These are phyloP conservation scores for Ceratobasidium sp. DNA, from an alignment of 1,284 basidiomycete species.

Conservation along the genomic window DNA sequence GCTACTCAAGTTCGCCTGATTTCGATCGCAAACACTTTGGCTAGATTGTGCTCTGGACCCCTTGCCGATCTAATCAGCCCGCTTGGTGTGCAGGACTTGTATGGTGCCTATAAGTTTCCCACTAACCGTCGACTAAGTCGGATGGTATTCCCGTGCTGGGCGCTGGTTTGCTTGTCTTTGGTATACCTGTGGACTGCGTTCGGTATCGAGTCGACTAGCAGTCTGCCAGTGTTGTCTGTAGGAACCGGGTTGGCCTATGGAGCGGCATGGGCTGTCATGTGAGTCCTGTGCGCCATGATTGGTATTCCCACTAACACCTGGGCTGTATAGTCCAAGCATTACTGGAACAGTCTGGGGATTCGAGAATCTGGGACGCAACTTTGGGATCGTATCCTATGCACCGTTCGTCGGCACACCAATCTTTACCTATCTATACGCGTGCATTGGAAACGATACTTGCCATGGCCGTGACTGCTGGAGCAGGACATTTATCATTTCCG, in stretches of 20 bases:
- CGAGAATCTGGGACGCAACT: slow-evolving; percentile 72
- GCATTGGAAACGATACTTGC: slow-evolving; percentile 58
- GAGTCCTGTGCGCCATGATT: slow-evolving; percentile 48
- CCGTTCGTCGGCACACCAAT: slow-evolving; percentile 73
- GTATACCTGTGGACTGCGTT: slow-evolving; percentile 63
- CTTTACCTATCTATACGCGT: slow-evolving; percentile 78
- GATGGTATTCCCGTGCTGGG: slow-evolving; percentile 61
- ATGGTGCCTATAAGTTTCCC: slow-evolving; percentile 51
- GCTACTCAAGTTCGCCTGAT: slow-evolving; percentile 71
- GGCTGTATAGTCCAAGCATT: slow-evolving; percentile 63
- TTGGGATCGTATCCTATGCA: slow-evolving; percentile 72
- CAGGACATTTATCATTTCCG: slow-evolving; percentile 64
- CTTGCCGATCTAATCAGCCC: slow-evolving; percentile 71
- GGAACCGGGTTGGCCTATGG: slow-evolving; percentile 73
- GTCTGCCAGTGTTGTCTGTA: slow-evolving; percentile 67
- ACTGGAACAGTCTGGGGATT: slow-evolving; percentile 72
- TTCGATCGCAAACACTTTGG: slow-evolving; percentile 70
- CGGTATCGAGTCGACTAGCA: slow-evolving; percentile 56
- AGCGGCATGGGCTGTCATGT: slow-evolving; percentile 70
- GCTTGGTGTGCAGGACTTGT: slow-evolving; percentile 48
- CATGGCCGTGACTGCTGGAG: slow-evolving; percentile 67
- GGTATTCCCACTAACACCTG: background rate
- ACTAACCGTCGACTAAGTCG: slow-evolving; percentile 65
- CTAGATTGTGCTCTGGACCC: slow-evolving; percentile 71
- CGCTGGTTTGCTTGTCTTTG: slow-evolving; percentile 56